A percentile compares a stretch with the other conserved stretches of the same genome.
Conservation (phyloP, 192 early-diverging fungal genomes). For the Rhizophagus clarus region DNA sequence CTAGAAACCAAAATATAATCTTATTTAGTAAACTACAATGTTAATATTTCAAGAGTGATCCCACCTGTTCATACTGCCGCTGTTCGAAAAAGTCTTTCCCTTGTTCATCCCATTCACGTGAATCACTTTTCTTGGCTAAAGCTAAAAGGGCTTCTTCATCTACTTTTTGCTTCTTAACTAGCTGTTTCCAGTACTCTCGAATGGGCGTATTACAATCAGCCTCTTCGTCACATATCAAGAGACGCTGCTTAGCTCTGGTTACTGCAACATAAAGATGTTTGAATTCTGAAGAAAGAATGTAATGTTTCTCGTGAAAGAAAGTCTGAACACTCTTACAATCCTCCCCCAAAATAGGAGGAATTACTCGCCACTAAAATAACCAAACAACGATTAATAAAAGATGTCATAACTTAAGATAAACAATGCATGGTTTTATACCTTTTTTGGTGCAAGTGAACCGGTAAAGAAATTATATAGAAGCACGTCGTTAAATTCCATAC, state of each 20-base stretch:
- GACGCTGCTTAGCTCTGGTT: constrained; percentile 8
- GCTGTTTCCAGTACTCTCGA: neutral
- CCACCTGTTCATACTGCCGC: neutral
- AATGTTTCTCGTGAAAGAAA: neutral
- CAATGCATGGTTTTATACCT: too few relatives aligned
- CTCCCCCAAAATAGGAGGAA: neutral
- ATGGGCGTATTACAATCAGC: neutral
- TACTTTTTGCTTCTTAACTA: neutral
- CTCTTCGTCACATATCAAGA: neutral
- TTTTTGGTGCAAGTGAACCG: too few relatives aligned
- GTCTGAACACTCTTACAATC: neutral
- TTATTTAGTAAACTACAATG: neutral
- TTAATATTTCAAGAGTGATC: neutral
- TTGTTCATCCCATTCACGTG: neutral
- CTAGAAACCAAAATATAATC: neutral
- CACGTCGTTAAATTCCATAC: too few relatives aligned
- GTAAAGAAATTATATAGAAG: too few relatives aligned
- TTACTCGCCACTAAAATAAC: neutral
- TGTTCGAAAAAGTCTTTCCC: constrained; percentile 4
- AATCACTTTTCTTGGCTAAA: neutral
- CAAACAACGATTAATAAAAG: neutral
- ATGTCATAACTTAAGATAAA: neutral
- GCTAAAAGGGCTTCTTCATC: neutral
- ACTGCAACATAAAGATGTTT: constrained; percentile 22
- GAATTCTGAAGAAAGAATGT: constrained; percentile 12